phyloP scores from a whole-genome alignment of 2,329 filamentous ascomycete genomes.

The Stagonosporopsis rhizophila region DNA sequence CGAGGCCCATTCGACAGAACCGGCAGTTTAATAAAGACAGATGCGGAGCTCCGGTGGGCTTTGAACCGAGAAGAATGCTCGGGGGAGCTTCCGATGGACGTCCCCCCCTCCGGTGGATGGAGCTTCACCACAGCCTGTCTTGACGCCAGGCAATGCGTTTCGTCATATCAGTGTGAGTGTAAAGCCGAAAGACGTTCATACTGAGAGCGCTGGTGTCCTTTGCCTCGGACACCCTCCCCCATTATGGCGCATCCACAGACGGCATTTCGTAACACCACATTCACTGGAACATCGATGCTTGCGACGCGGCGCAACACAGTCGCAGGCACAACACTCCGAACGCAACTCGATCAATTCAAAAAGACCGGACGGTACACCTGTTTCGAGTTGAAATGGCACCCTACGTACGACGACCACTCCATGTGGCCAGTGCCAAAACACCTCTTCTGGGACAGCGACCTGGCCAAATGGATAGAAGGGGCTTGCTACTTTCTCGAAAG shows the following conservation, averaged over 20 bases:
- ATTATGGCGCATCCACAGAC: slow-evolving; percentile 16
- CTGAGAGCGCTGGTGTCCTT: not conserved
- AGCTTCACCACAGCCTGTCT: not conserved
- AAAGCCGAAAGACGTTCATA: no score
- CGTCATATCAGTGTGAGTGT: not conserved
- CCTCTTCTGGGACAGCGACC: slow-evolving; percentile 66
- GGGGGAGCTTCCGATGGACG: slow-evolving; percentile 1
- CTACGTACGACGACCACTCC: slow-evolving; percentile 59
- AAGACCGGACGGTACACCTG: slow-evolving; percentile 52
- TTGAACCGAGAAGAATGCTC: not conserved
- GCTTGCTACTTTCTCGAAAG: slow-evolving; percentile 63
- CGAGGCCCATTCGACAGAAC: not conserved
- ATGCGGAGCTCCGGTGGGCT: slow-evolving; percentile 3
- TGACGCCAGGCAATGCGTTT: not conserved
- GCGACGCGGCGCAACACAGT: slow-evolving; percentile 18
- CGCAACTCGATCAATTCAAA: slow-evolving; percentile 20
- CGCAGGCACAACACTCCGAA: slow-evolving; percentile 14
- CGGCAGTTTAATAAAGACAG: not conserved
- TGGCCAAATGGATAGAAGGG: slow-evolving; percentile 69
- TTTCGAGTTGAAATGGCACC: slow-evolving; percentile 65
- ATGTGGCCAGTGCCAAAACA: slow-evolving; percentile 65
- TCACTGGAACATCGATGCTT: slow-evolving; percentile 15
- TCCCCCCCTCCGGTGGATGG: not conserved
- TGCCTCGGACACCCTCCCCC: not conserved
- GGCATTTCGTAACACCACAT: slow-evolving; percentile 16